These are phyloP conservation scores for Penicillium capsulatum DNA, from an alignment of 2,329 filamentous ascomycete species.

Conservation along the genomic window DNA sequence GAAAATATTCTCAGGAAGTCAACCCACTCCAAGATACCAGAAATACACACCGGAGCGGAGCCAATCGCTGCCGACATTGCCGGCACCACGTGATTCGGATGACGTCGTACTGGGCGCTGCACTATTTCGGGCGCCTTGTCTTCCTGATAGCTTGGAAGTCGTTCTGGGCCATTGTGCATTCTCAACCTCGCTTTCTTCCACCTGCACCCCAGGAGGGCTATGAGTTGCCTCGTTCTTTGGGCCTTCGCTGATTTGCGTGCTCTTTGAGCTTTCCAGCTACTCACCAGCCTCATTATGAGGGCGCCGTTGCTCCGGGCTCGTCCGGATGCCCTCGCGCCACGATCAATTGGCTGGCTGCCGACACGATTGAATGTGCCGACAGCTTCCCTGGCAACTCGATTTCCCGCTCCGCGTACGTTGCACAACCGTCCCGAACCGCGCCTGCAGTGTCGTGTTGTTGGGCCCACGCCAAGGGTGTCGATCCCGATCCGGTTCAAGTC, in stretches of 20 bases:
- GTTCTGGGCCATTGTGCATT: not conserved
- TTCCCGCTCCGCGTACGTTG: conserved; percentile 18
- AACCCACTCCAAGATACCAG: not conserved
- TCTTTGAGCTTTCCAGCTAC: conserved; percentile 10
- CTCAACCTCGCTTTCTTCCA: not conserved
- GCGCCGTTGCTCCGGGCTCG: conserved; percentile 31
- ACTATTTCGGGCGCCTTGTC: not conserved
- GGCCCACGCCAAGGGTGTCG: conserved; percentile 22
- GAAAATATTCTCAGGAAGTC: conserved; percentile 3
- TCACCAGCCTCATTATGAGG: conserved; percentile 26
- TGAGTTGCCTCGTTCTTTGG: conserved; percentile 1
- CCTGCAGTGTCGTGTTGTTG: conserved; percentile 5
- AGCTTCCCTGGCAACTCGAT: conserved; percentile 7
- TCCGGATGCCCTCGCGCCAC: conserved; percentile 26
- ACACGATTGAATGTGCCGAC: conserved; percentile 19
- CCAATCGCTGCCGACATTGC: not conserved
- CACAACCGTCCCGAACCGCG: conserved; percentile 21
- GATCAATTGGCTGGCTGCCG: conserved; percentile 23
- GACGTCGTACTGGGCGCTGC: conserved; percentile 8
- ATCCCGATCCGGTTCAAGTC: conserved; percentile 32
- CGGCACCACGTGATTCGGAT: conserved; percentile 7
- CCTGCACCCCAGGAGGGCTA: not conserved
- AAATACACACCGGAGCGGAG: conserved; percentile 1
- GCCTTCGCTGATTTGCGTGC: conserved; percentile 6
- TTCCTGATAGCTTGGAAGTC: too few relatives aligned